A percentile compares a stretch with the other conserved stretches of the same genome.
Conservation (phyloP, 108 stramenopile genomes). For the Asterionellopsis glacialis region DNA sequence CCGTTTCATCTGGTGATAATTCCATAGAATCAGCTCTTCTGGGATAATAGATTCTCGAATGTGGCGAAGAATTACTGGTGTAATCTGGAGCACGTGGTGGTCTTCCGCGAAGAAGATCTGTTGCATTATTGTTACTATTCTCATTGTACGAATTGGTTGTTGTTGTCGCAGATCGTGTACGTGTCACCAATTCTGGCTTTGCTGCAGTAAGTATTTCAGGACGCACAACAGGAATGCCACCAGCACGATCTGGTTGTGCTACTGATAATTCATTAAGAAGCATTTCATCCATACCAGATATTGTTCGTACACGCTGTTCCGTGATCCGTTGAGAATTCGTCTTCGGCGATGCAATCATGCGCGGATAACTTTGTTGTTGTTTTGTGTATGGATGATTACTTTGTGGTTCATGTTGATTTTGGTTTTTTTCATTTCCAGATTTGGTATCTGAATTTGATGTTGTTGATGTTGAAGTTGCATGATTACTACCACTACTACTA, state of each 20-base stretch:
- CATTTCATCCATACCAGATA: constrained; percentile 60
- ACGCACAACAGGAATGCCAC: background rate
- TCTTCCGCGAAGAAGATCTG: constrained; percentile 10
- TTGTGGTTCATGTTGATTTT: too few relatives aligned
- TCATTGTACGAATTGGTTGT: background rate
- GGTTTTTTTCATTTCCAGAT: background rate
- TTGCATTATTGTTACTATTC: background rate
- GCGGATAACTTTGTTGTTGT: constrained; percentile 1
- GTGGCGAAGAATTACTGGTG: background rate
- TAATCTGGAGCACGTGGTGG: constrained; percentile 19
- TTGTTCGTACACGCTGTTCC: constrained; percentile 36
- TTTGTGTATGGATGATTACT: background rate
- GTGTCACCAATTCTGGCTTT: background rate
- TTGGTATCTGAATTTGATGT: background rate
- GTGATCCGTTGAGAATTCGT: background rate
- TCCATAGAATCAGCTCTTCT: constrained; percentile 6
- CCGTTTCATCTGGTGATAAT: constrained; percentile 4
- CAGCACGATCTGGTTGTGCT: constrained; percentile 1
- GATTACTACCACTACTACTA: background rate
- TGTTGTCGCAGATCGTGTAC: background rate
- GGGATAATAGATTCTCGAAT: too few relatives aligned
- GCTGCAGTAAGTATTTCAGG: background rate
- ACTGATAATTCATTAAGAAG: constrained; percentile 35
- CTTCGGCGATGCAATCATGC: constrained; percentile 1
- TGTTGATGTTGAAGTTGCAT: constrained; percentile 5